A percentile compares a stretch with the other conserved stretches of the same genome.
phyloP scores from a whole-genome alignment of 345 rosid species.

The Clausena lansium region DNA sequence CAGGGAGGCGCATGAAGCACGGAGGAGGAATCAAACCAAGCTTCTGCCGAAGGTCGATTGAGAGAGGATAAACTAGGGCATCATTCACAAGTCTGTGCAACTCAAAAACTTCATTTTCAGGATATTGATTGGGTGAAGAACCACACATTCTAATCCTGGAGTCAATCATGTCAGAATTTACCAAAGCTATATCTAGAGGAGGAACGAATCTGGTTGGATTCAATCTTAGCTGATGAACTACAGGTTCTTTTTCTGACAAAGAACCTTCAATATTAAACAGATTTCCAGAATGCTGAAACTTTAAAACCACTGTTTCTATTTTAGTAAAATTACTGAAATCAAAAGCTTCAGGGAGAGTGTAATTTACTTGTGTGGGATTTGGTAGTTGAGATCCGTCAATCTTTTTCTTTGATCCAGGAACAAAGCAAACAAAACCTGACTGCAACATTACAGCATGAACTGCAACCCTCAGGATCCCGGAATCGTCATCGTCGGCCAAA shows the following conservation, averaged over 20 bases:
- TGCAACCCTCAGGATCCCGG: constrained; percentile 5
- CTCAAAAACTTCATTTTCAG: constrained; percentile 18
- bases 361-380: background rate
- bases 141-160: background rate
- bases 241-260: background rate
- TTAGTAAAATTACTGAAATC: background rate
- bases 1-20: constrained; percentile 21
- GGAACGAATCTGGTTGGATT: constrained; percentile 6
- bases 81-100: constrained; percentile 25
- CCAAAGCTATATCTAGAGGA: constrained; percentile 1
- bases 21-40: constrained; percentile 13
- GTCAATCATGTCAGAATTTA: constrained; percentile 11
- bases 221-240: constrained; percentile 6
- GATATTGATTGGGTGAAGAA: background rate
- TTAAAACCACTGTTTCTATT: background rate
- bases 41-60: constrained; percentile 18
- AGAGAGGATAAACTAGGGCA: constrained; percentile 18
- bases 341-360: constrained; percentile 18
- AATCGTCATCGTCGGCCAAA: background rate
- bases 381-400: background rate
- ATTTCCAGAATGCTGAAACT: constrained; percentile 5
- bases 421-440: constrained; percentile 22
- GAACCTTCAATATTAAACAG: constrained; percentile 12
- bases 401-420: background rate
- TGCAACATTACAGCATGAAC: constrained; percentile 22